A percentile compares a stretch with the other conserved stretches of the same genome.
These are phyloP conservation scores for Volvox africanus DNA, from an alignment of 139 green algal species.

Conservation along the genomic window DNA sequence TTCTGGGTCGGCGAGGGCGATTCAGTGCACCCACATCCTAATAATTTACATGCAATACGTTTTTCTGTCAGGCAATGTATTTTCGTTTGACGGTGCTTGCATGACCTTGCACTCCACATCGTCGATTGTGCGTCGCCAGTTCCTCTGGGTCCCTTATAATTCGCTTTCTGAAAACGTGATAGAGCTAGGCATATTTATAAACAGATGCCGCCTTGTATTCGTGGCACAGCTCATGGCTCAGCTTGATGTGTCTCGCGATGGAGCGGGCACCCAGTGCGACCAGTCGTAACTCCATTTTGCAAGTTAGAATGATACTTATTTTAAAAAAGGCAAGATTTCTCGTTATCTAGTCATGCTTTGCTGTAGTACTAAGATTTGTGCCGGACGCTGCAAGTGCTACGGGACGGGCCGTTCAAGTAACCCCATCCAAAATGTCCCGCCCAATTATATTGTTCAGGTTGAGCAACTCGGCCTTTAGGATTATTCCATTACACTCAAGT, in stretches of 20 bases:
- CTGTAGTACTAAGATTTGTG: too few relatives aligned
- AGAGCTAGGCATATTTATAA: too few relatives aligned
- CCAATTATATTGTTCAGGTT: neutral
- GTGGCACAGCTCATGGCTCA: neutral
- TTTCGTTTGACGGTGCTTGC: neutral
- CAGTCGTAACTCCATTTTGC: neutral
- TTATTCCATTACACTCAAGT: neutral
- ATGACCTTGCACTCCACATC: neutral
- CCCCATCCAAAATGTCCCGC: neutral
- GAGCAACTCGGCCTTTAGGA: slow-evolving; percentile 7
- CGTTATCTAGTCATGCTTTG: too few relatives aligned
- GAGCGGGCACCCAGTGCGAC: neutral
- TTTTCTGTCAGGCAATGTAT: neutral
- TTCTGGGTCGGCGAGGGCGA: slow-evolving; percentile 23
- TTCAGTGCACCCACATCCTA: slow-evolving; percentile 4
- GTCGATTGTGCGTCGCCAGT: slow-evolving; percentile 16
- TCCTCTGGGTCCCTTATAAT: neutral
- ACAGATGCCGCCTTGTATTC: neutral
- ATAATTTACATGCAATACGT: neutral
- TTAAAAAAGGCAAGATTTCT: too few relatives aligned
- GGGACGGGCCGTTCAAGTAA: slow-evolving; percentile 38
- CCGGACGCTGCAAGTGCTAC: neutral
- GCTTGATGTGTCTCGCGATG: neutral
- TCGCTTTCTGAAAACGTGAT: neutral
- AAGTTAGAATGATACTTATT: neutral